Conservation (phyloP, 2,329 filamentous ascomycete species). For the Penicillium sp. region DNA sequence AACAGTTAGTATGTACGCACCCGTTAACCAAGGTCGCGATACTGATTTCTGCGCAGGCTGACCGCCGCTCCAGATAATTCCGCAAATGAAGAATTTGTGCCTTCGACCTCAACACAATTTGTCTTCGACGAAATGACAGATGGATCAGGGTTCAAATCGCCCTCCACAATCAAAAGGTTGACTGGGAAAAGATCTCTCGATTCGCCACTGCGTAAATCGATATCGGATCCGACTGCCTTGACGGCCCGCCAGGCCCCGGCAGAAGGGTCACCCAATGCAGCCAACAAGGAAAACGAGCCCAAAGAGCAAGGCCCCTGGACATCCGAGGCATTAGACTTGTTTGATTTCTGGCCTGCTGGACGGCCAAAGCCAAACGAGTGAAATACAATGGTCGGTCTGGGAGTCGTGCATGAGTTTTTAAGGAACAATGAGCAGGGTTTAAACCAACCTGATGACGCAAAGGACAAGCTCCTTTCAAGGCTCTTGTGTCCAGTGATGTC, state of each 20-base stretch:
- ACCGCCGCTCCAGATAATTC: background rate
- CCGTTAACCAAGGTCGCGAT: background rate
- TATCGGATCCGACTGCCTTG: constrained; percentile 30
- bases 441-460: background rate
- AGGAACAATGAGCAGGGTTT: constrained; percentile 9
- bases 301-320: constrained; percentile 36
- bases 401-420: constrained; percentile 29
- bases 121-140: constrained; percentile 22
- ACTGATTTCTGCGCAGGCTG: constrained; percentile 11
- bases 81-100: constrained; percentile 19
- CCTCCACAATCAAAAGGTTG: constrained; percentile 1
- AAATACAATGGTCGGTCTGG: constrained; percentile 37
- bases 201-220: constrained; percentile 24
- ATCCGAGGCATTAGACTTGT: constrained; percentile 35
- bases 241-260: constrained; percentile 12
- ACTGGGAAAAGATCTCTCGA: constrained; percentile 8
- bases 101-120: constrained; percentile 25
- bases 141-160: constrained; percentile 1
- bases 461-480: background rate
- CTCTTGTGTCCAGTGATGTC: constrained; percentile 3
- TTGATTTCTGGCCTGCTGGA: constrained; percentile 38
- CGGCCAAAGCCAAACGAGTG: constrained; percentile 26
- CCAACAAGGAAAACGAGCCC: constrained; percentile 11
- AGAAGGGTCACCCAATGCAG: constrained; percentile 14
- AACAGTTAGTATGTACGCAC: constrained; percentile 27